Base-by-base conservation (phyloP, 257 asterid species). In the Salvia hispanica region DNA sequence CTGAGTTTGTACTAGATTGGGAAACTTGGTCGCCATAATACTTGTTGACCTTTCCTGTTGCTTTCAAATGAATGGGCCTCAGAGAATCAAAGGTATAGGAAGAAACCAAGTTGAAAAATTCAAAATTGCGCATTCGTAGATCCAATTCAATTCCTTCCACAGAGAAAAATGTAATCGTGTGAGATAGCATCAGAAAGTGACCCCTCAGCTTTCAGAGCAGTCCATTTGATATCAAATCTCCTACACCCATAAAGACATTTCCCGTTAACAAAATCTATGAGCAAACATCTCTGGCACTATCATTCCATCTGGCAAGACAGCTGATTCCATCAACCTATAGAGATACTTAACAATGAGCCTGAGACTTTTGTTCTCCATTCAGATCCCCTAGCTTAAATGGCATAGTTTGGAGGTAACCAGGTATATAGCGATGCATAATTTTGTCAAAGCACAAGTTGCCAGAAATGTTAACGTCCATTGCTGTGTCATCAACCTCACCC, bases 171-270 rank as follows among this genome's bases (percentile, higher is more conserved):
- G 77, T 86, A 80, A 78, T 94, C 97, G 39, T 87, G 96, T 54
- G 96, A 85, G 71, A 94, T 84, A 80, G 99, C 99, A 88, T 91
- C 99, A 68, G 88, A 79, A 72, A 94, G 88, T 67, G 99, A 94
- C 65, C 99, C 96, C 80, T 91, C 97, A 67, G 99, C 99, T 83
- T 80, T 87, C 66, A 95, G 97, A 43, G 99, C 99, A 45, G 89
- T 88, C 99, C 99, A 94, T 77, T 94, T 94, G 78, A 94, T 88
- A 82, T 94, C 99, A 78, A 94, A 91, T 74, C 96, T 86, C 88
- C 99, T 94, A 61, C 79, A 80, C 69, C 62, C 63, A 66, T 42
- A 83, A 50, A 55, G 34, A 54, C 51, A 31, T 64, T 15, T 68
- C n/a, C 69, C 67, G 61, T 59, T 43, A 42, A 59, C 15, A 44